Evolutionary conservation across 257 asterid genomes (phyloP).

Genomic region (Solanum sitiens): DNA sequence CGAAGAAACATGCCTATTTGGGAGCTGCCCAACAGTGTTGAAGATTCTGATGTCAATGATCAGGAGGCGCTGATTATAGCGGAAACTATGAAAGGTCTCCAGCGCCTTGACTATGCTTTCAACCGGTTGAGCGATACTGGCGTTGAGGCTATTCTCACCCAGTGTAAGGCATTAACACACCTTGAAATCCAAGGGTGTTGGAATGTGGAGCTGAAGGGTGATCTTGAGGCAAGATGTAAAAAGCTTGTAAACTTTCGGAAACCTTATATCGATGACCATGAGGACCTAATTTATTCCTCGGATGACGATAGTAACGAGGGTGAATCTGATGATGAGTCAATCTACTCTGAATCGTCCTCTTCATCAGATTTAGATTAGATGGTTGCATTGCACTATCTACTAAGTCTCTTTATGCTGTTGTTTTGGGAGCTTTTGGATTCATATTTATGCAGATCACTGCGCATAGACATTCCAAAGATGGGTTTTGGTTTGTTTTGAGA

Average conservation of each 20-base stretch:
- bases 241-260: not conserved
- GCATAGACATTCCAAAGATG: not conserved
- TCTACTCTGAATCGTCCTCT: not conserved
- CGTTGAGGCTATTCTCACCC: not conserved
- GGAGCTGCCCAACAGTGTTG: not conserved
- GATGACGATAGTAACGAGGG: not conserved
- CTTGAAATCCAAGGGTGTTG: constrained; percentile 7
- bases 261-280: not conserved
- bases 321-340: not conserved
- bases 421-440: not conserved
- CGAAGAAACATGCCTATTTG: not conserved
- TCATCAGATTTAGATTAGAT: not conserved
- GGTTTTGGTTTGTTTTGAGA: not conserved
- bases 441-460: not conserved
- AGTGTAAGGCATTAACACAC: not conserved
- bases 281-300: not conserved
- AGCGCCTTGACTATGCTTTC: constrained; percentile 1
- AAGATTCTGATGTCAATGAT: not conserved
- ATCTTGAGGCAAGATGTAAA: constrained; percentile 5
- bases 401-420: not conserved
- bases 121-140: not conserved
- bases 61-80: constrained; percentile 2
- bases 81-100: constrained; percentile 4
- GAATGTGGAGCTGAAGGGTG: constrained; percentile 1
- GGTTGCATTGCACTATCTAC: not conserved